Evolutionary conservation across 2,329 filamentous ascomycete genomes (phyloP).

Genomic region (Lomentospora prolificans): DNA sequence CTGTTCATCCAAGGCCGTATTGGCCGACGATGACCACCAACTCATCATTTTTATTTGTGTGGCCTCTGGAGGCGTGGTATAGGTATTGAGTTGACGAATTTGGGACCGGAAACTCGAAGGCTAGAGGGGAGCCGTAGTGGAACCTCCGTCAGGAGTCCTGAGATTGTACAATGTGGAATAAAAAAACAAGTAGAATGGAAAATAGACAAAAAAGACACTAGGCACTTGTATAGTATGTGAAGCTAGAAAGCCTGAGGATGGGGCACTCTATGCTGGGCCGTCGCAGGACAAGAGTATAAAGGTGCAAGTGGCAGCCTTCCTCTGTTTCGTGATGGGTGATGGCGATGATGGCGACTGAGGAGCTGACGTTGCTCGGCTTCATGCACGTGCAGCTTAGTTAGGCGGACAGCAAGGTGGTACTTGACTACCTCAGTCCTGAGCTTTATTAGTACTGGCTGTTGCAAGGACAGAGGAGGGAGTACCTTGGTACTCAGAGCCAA

Average conservation of each 20-base stretch:
- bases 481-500: too few species aligned
- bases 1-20: constrained; percentile 90
- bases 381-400: not conserved
- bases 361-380: not conserved
- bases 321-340: constrained; percentile 1
- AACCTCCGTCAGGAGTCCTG: too few species aligned
- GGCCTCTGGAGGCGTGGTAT: not conserved
- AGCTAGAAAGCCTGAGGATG: not conserved
- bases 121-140: not conserved
- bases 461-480: too few species aligned
- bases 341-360: not conserved
- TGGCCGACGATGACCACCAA: constrained; percentile 89
- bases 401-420: not conserved
- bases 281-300: not conserved
- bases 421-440: not conserved
- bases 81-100: not conserved
- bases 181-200: not conserved
- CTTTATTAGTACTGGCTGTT: not conserved
- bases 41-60: constrained; percentile 59
- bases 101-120: not conserved
- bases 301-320: not conserved
- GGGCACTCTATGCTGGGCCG: not conserved
- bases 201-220: not conserved
- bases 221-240: not conserved
- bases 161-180: too few species aligned